Conservation (phyloP, 106 monocot genomes). For the Dendrobium officinale region DNA sequence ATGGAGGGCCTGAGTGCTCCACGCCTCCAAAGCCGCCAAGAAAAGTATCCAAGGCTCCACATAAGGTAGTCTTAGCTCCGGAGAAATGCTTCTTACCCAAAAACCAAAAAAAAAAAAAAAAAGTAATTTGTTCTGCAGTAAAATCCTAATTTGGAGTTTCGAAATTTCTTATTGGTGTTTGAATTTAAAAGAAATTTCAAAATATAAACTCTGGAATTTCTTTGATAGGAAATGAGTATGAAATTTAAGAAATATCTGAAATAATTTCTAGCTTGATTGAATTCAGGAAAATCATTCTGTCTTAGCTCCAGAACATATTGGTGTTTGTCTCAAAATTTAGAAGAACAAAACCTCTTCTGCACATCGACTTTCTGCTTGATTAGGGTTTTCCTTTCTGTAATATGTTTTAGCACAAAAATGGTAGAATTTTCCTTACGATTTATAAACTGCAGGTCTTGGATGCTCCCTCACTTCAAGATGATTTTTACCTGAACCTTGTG, state of each 20-base stretch:
- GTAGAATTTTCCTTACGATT: neutral
- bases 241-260: neutral
- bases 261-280: neutral
- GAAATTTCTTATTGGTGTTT: neutral
- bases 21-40: conserved; percentile 48
- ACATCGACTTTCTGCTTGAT: neutral
- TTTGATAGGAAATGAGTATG: neutral
- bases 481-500: conserved; percentile 94
- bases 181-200: neutral
- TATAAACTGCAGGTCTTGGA: conserved; percentile 61
- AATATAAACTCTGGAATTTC: neutral
- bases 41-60: conserved; percentile 60
- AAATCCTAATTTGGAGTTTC: neutral
- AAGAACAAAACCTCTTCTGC: neutral
- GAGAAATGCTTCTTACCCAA: too few relatives aligned
- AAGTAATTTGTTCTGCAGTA: too few relatives aligned
- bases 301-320: neutral
- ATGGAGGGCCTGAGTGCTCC: conserved; percentile 19
- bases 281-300: neutral
- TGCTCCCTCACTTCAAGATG: conserved; percentile 93
- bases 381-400: neutral
- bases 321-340: neutral
- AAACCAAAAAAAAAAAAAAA: neutral
- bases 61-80: conserved; percentile 35
- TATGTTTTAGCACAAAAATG: neutral